Evolutionary conservation across 306 rosid genomes (phyloP), one percentile per base, ranked within the genome.

Genomic region (Notholithocarpus densiflorus): DNA sequence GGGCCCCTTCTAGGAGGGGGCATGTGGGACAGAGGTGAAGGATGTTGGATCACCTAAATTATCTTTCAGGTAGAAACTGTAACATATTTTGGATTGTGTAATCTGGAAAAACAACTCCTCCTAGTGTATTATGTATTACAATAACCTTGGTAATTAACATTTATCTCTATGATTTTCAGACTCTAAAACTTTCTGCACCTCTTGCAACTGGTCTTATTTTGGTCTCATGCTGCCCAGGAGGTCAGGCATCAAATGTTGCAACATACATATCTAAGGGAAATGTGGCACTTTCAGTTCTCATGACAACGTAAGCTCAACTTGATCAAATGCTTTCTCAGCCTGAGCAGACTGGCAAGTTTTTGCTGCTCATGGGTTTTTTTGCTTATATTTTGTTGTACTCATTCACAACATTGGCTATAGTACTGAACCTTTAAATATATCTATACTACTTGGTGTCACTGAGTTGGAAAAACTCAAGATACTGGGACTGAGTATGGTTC

Each of bases 201-300:
- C 97, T 95, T 80, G 97, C 94, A 45, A 92, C 98, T 24, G 98
- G 98, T 89, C 98, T 95, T 85, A 93, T 95, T 77, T 81, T 95
- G 90, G 98, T 95, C 78, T 92, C 98, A 31, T 92, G 98, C 89
- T 95, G 98, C 88, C 98, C 98, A 74, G 98, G 98, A 80, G 97
- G 98, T 68, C 98, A 95, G 87, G 98, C 98, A 64, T 95, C 98
- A 79, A 92, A 95, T 79, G 98, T 92, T 80, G 97, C 98, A 23
- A 95, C 98, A 69, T 92, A 90, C 87, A 92, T 95, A 80, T 89
- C 97, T 31, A 95, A 90, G 84, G 99, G 99, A 84, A 95, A 95
- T 65, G 97, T 95, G 52, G 99, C 99, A 68, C 94, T 93, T 59
- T 93, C 97, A 61, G 97, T 93, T 86, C 97, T 93, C 68, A 90